Evolutionary conservation across 1,284 basidiomycete species (phyloP), one percentile per base, ranked within the genome.

Genomic region (Kwoniella shivajii): DNA sequence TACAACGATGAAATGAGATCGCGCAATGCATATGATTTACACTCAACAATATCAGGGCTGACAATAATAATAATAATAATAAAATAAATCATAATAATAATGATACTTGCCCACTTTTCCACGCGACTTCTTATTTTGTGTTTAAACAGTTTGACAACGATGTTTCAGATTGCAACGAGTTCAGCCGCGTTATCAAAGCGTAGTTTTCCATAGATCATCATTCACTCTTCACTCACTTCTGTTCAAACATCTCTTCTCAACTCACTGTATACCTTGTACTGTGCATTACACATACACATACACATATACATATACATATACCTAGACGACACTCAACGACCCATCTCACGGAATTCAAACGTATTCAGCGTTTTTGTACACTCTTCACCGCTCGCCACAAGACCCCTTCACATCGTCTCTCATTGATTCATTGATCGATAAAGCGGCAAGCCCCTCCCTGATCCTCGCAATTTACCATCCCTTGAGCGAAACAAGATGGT

Each of bases 401-500:
- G n/a, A n/a, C n/a, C n/a, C n/a, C n/a, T n/a, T n/a, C n/a, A n/a
- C 18, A n/a, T 39, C 18, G 22, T 20, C n/a, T 39, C 37, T n/a
- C 37, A 18, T 10, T 10, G n/a, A 16, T 9, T 3, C 18, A n/a
- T n/a, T n/a, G n/a, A n/a, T 39, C 22, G 37, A 20, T 20, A 0
- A 20, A 39, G 37, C 22, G 37, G 37, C 37, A 22, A 39, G 10
- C 31, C 27, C 14, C 26, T 46, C 9, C 24, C 24, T 11, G 26
- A 45, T n/a, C 13, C 14, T 20, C 9, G 16, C 14, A 22, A n/a
- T 13, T 9, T 45, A 45, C 2, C 14, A 49, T 22, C 11, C 24
- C 13, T 3, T 38, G 20, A 34, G 37, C 41, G 26, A 7, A 16
- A 41, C 49, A 50, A 16, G 22, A 50, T 50, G 49, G 49, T 50